Base-by-base conservation (phyloP, 345 rosid genomes). In the Citrus unshiu region DNA sequence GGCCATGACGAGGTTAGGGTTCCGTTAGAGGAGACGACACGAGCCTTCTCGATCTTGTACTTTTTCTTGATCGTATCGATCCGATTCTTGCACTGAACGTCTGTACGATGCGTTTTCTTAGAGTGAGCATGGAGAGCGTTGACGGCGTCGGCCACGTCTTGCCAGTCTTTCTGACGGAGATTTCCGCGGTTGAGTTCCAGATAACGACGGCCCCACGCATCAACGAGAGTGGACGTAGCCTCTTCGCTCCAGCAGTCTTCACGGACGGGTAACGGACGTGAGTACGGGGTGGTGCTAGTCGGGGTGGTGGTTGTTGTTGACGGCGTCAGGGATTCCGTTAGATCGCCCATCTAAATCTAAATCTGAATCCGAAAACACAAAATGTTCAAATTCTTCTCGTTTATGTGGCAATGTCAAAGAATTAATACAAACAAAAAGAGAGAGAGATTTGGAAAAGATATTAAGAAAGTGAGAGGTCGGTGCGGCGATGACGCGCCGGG, bases 191-290 rank as follows among this genome's bases (percentile, higher is more conserved):
- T 92, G 51, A 97, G 98, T 69, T 94, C 95, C 60, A 97, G 35
- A 82, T 90, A 97, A 32, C 98, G 95, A 49, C 88, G 77, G 21
- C 99, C 99, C 99, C 99, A 97, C 24, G 95, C 91, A 68, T 93
- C 95, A 76, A 97, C 90, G 39, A 97, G 97, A 60, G 99, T 97
- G 56, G 91, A 88, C 21, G 98, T 97, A 32, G 99, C 99, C 72
- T 93, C 99, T 82, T 94, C 98, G 83, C 95, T 93, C 99, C 99
- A 97, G 88, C 97, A 97, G 74, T 97, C 99, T 51, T 97, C 99
- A 3, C 99, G 92, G 66, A 91, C 88, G 4, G 99, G 93, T 9
- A 92, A 65, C 71, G 89, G 76, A 60, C 95, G 92, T 6, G 88
- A 77, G 59, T 62, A 65, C 51, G 87, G 84, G 7, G 89, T 78